Evolutionary conservation across 2,329 filamentous ascomycete species (phyloP), one percentile per base, ranked within the genome.

Genomic region (Nemania abortiva): DNA sequence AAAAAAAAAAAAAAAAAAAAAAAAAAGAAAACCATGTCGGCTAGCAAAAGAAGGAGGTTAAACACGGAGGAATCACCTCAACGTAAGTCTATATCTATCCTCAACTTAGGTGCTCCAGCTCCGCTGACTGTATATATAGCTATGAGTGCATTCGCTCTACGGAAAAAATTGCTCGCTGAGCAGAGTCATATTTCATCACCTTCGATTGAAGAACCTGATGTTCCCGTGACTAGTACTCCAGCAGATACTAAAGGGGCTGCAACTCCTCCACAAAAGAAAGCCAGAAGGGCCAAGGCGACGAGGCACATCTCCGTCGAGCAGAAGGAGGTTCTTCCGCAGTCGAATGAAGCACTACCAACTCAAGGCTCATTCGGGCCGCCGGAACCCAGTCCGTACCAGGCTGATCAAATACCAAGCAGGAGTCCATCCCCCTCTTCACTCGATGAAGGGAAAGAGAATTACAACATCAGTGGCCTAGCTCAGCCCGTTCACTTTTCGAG

Each of bases 101-200:
- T 4, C 3, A 11, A 4, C 10, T 10, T 22, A 24, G 10, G 18
- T 50, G 13, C 15, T 9, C 18, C 34, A 31, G 52, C 34, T 20
- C 42, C 58, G 13, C 62, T 70, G 10, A 70, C 56, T 34, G 18
- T 37, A 27, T 50, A 42, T n/a, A 54, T 57, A 82, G 79, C 76
- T 20, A 78, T 83, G 78, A 85, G 83, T 74, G 84, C 83, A 22
- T 84, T 84, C 74, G 82, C 83, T 24, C 76, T 84, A 42, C 78
- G 83, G 2, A 81, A 81, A 64, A 80, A 77, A 63, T 74, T 84
- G 3, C 74, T 82, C 57, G 76, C 70, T 70, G 73, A 75, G 62
- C 73, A 72, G 57, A 63, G 52, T 53, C 54, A 69, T 31, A 52
- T 52, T 52, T 47, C 64, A 3, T 20, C 63, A 24, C 37, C 65